Conservation (phyloP, 2,329 filamentous ascomycete genomes). For the Emericellopsis atlantica region DNA sequence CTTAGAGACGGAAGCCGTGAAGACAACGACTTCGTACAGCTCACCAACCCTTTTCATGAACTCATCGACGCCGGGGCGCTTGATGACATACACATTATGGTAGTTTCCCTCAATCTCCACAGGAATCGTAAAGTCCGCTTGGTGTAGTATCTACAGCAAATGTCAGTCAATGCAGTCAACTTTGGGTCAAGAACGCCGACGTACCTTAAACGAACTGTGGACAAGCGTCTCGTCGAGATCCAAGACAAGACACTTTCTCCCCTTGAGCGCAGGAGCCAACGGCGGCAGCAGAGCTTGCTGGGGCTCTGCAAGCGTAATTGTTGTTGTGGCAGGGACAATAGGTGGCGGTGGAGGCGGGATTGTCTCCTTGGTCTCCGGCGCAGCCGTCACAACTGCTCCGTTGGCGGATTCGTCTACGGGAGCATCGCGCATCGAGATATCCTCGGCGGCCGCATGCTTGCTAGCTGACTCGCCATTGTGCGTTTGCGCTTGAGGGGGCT, state of each 20-base stretch:
- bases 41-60: conserved; percentile 99
- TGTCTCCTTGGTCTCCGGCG: not conserved
- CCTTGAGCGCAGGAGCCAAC: conserved; percentile 64
- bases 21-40: conserved; percentile 95
- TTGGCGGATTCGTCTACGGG: conserved; percentile 36
- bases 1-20: conserved; percentile 98
- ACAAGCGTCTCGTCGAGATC: conserved; percentile 95
- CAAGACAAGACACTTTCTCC: conserved; percentile 86
- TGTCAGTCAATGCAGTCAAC: conserved; percentile 4
- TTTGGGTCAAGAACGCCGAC: conserved; percentile 3
- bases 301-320: conserved; percentile 26
- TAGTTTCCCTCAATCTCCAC: conserved; percentile 98
- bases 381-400: conserved; percentile 12
- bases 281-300: conserved; percentile 70
- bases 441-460: conserved; percentile 27
- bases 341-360: conserved; percentile 31
- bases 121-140: conserved; percentile 97
- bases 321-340: conserved; percentile 23
- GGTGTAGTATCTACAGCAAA: conserved; percentile 67
- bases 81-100: conserved; percentile 99
- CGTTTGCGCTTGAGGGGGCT: conserved; percentile 21
- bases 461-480: conserved; percentile 17
- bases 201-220: conserved; percentile 96
- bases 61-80: conserved; percentile 93
- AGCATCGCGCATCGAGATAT: conserved; percentile 56